Base-by-base conservation (phyloP, 2,329 filamentous ascomycete species). In the Exophiala alcalophila region DNA sequence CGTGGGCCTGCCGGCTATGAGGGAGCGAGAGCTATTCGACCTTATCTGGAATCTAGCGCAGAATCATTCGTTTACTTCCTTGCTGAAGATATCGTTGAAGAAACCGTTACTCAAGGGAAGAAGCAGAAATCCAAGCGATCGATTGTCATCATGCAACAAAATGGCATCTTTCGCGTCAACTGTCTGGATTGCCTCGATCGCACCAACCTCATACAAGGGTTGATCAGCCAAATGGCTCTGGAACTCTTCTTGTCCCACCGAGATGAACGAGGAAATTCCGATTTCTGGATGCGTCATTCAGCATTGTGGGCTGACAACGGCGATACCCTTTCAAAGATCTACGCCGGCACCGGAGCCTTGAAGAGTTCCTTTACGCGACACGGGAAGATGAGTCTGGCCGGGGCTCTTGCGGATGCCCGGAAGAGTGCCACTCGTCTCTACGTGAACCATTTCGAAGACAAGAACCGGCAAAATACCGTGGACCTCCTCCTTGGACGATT, bases 251-350 rank as follows among this genome's bases (percentile, higher is more conserved):
- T 98, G 3, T 67, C 69, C 10, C 88, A 94, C 54, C 76, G 83
- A 47, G 77, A 75, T 18, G 80, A 87, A 52, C 74, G 72, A 49
- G 83, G 86, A 1, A 53, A 48, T 33, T 77, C 82, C 0, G 90
- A 97, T 59, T 90, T 97, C 57, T 95, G 90, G 85, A 84, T 87
- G 67, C 77, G 87, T 34, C 92, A 98, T 67, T 90, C 88, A 6
- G 92, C 81, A 48, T 74, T 98, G 1, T 98, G 92, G 92, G 92
- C 92, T 23, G 92, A 98, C 64, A 97, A 96, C 60, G 92, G 92
- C 15, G 92, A 98, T 68, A 84, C 86, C 4, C 67, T 98, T 33
- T 96, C 90, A 9, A 87, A 88, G 59, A 97, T 96, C 18, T 98
- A 98, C 61, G 92, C 92, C 6, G 92, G 92, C 16, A 98, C 92